Evolutionary conservation across 805 yeast species (phyloP), one percentile per base, ranked within the genome.

Genomic region (Starmerella stigmatis): DNA sequence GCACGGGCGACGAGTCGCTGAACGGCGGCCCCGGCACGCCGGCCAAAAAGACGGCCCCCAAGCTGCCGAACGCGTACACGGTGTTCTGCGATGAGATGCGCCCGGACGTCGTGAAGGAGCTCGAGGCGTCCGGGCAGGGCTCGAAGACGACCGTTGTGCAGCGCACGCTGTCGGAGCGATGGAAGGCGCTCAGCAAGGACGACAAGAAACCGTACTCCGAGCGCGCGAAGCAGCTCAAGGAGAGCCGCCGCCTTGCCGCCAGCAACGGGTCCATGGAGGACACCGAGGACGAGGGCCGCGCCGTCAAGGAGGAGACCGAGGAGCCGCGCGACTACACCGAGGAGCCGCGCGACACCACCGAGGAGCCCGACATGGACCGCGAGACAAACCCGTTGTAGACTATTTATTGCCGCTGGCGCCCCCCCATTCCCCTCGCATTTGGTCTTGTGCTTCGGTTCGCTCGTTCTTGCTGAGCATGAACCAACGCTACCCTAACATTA

Each of bases 11-110:
- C 4, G 27, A n/a, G 19, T 15, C 23, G 5, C 19, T 13, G 26
- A 15, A 13, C n/a, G 37, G 37, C 37, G 11, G 23, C 9, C 17
- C 36, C 7, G 15, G 25, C 12, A 16, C 45, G 17, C 7, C 41
- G 7, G 25, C 12, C 13, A 25, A 19, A 5, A 17, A 22, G 32
- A 15, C 39, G 22, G 38, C 43, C 5, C 38, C 31, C 10, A 46
- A 46, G 40, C 44, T 41, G 32, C 54, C 54, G 12, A 88, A 86
- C 62, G 94, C 96, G 5, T 88, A 86, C 58, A 68, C 85, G 50
- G 74, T 85, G 30, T 86, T 81, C 59, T 88, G 96, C 64, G 96
- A 88, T 48, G 66, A 74, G 65, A 94, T 85, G 58, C 83, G 83
- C 62, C 94, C 84, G 38, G 69, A 73, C 41, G 72, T 85, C 30